Evolutionary conservation across 1,284 basidiomycete species (phyloP), one percentile per base, ranked within the genome.

Genomic region (Cryptococcus sp.): DNA sequence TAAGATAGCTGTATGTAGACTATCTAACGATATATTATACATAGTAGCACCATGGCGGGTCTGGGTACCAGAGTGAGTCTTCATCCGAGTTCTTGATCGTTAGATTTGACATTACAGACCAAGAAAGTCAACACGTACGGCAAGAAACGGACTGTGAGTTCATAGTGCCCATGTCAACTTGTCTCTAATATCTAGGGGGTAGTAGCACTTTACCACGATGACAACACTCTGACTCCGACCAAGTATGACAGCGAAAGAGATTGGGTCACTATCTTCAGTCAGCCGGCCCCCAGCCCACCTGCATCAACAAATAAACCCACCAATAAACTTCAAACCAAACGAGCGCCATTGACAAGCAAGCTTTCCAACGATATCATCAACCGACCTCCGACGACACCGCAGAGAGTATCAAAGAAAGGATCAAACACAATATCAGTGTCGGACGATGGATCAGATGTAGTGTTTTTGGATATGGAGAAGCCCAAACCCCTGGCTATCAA

Each of bases 121-220:
- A 67, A 66, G 48, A 71, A 70, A 62, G 70, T 76, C 55, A 71
- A 61, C 7, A 69, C 70, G 4, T 76, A 76, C 48, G 74, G 73
- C 21, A 59, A 58, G 28, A 68, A 66, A 48, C 66, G 66, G 52
- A 66, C 62, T 4, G 72, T 74, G 44, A 59, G 69, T 49, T 2
- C 11, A 25, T 16, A 21, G 22, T 23, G 21, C 21, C 21, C 22
- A 37, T 45, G 31, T 22, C 28, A 10, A 21, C 24, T 25, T 4
- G 11, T 45, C 13, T 19, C n/a, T 45, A 16, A 39, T 48, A n/a
- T 37, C 9, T 19, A n/a, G 39, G 39, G 39, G 9, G 14, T 41
- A 41, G 11, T 41, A 9, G 11, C 39, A 9, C 14, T 41, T 7
- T n/a, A 41, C 9, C 11, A 10, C 10, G 39, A 34, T 34, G 11